Evolutionary conservation across 257 asterid species (phyloP).

Genomic region (Salvia hispanica): DNA sequence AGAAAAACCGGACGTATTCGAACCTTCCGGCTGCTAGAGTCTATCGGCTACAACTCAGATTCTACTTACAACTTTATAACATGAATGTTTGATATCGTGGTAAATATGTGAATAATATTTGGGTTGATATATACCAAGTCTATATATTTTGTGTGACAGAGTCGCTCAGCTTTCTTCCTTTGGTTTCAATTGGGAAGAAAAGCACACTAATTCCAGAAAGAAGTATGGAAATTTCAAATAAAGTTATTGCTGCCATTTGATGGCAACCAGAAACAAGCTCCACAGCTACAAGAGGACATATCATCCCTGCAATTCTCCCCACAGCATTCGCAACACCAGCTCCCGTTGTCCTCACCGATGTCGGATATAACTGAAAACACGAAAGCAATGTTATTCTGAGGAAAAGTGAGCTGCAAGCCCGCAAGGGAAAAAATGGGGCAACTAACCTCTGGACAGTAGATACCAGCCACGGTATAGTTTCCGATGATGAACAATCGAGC

Average conservation of each 20-base stretch:
- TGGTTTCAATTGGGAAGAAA: conserved; percentile 66
- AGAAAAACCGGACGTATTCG: no score
- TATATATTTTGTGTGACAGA: background rate
- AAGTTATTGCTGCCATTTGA: conserved; percentile 53
- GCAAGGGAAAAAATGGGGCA: background rate
- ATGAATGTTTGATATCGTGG: no score
- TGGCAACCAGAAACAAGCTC: conserved; percentile 71
- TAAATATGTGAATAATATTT: no score
- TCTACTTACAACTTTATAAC: no score
- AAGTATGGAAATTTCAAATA: conserved; percentile 57
- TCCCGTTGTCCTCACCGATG: conserved; percentile 78
- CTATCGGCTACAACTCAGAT: no score
- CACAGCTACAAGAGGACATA: conserved; percentile 78
- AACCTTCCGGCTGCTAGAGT: no score
- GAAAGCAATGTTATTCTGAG: background rate
- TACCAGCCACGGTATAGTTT: conserved; percentile 45
- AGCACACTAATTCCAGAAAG: conserved; percentile 54
- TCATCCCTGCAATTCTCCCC: conserved; percentile 85
- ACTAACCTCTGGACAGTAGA: conserved; percentile 69
- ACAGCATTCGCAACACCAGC: conserved; percentile 66
- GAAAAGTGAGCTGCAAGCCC: background rate
- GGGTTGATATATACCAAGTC: no score
- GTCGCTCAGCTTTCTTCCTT: conserved; percentile 57
- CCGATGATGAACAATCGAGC: conserved; percentile 63
- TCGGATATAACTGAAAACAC: conserved; percentile 68